Conservation (phyloP, 495 filamentous ascomycete species). For the Astrothelium macrocarpum region DNA sequence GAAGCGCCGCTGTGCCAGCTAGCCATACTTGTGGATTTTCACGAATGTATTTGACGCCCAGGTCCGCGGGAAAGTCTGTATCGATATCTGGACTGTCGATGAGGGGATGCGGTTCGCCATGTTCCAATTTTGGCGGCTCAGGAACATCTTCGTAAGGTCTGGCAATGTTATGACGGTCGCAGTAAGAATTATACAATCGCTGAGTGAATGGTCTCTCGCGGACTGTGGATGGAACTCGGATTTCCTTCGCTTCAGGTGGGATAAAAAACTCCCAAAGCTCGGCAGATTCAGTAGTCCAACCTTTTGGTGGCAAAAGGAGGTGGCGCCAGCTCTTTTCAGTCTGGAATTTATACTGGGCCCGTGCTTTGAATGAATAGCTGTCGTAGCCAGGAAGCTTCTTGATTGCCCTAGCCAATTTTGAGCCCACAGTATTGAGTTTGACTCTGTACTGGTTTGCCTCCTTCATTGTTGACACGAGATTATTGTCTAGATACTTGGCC, state of each 20-base stretch:
- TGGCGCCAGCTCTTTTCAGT: neutral
- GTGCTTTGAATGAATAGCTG: neutral
- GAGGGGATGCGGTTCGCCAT: neutral
- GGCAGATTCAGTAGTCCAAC: neutral
- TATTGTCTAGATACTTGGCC: neutral
- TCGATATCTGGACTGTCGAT: neutral
- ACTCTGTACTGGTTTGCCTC: neutral
- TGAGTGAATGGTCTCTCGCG: neutral
- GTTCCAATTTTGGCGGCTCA: neutral
- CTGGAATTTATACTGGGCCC: neutral
- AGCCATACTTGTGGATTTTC: neutral
- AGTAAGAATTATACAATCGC: neutral
- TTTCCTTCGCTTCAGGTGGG: neutral
- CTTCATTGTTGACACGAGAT: neutral
- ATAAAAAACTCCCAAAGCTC: constrained; percentile 4
- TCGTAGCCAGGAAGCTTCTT: neutral
- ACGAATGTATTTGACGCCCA: neutral
- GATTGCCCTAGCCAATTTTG: neutral
- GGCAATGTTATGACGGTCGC: neutral
- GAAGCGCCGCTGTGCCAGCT: neutral
- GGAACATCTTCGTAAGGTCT: neutral
- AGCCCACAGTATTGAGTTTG: constrained; percentile 5
- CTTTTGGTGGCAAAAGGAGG: neutral
- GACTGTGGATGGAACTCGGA: neutral
- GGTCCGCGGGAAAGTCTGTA: neutral